Evolutionary conservation across 1,284 basidiomycete genomes (phyloP).

Genomic region (Cutaneotrichosporon sp.): DNA sequence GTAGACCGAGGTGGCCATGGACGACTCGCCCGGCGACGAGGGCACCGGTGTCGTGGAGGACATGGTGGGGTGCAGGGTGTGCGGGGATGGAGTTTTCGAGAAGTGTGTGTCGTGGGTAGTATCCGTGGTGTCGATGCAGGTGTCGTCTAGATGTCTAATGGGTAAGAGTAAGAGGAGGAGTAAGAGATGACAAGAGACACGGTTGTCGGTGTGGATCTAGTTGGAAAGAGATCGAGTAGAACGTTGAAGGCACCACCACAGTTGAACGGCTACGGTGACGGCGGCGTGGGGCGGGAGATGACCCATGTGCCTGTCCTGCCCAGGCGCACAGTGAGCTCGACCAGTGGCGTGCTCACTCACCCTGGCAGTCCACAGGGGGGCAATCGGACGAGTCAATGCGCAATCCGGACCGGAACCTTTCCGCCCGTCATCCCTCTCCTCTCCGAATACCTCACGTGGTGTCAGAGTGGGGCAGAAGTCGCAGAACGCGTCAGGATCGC

Average conservation of each 20-base stretch:
- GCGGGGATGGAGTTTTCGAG: neutral
- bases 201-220: neutral
- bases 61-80: conserved; percentile 4
- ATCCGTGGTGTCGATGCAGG: neutral
- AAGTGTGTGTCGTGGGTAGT: neutral
- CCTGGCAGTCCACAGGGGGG: neutral
- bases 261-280: too few relatives aligned
- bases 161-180: neutral
- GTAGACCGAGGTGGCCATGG: conserved; percentile 41
- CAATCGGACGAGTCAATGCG: neutral
- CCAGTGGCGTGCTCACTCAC: conserved; percentile 1
- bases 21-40: conserved; percentile 41
- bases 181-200: neutral
- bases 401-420: neutral
- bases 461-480: too few relatives aligned
- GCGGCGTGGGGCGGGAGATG: too few relatives aligned
- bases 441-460: too few relatives aligned
- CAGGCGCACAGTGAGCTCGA: neutral
- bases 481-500: too few relatives aligned
- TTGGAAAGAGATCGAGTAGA: too few relatives aligned
- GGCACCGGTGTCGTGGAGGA: conserved; percentile 23
- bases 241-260: too few relatives aligned
- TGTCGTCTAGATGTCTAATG: neutral
- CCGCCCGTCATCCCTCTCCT: too few relatives aligned
- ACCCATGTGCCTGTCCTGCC: neutral